Evolutionary conservation across 2,329 filamentous ascomycete species (phyloP).

Genomic region (Phaeosphaeria sp.): DNA sequence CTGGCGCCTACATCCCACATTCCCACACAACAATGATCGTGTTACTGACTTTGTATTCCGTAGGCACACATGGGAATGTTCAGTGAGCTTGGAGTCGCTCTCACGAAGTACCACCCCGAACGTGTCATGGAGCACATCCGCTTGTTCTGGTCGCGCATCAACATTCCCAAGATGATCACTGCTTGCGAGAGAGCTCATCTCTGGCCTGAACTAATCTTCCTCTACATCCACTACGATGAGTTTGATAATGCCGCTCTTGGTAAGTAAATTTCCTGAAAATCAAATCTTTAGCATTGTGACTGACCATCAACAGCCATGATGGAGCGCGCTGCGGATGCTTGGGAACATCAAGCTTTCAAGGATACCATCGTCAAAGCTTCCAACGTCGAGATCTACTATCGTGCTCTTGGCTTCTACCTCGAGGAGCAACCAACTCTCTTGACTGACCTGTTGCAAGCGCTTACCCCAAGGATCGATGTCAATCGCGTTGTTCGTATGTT

Average conservation of each 20-base stretch:
- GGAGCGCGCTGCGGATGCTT: conserved; percentile 95
- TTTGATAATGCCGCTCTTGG: conserved; percentile 90
- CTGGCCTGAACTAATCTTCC: conserved; percentile 97
- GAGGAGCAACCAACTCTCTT: conserved; percentile 95
- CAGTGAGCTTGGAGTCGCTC: conserved; percentile 87
- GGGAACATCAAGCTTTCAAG: conserved; percentile 99
- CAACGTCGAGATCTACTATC: conserved; percentile 99
- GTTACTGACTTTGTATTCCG: neutral
- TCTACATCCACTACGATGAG: conserved; percentile 98
- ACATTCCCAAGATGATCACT: conserved; percentile 95
- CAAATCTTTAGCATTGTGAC: neutral
- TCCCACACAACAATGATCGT: neutral
- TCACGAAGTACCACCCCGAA: conserved; percentile 94
- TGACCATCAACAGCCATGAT: conserved; percentile 72
- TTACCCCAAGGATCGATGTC: conserved; percentile 94
- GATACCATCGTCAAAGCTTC: conserved; percentile 97
- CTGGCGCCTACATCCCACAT: neutral
- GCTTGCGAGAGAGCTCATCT: conserved; percentile 93
- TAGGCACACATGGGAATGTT: conserved; percentile 89
- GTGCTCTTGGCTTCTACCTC: conserved; percentile 94
- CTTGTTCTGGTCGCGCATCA: conserved; percentile 97
- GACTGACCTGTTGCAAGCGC: conserved; percentile 90
- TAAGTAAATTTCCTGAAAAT: neutral
- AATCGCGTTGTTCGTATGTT: conserved; percentile 99
- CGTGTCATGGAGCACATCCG: conserved; percentile 98